Evolutionary conservation across 202 grass and related monocot genomes (phyloP).

Genomic region (Setaria italica): DNA sequence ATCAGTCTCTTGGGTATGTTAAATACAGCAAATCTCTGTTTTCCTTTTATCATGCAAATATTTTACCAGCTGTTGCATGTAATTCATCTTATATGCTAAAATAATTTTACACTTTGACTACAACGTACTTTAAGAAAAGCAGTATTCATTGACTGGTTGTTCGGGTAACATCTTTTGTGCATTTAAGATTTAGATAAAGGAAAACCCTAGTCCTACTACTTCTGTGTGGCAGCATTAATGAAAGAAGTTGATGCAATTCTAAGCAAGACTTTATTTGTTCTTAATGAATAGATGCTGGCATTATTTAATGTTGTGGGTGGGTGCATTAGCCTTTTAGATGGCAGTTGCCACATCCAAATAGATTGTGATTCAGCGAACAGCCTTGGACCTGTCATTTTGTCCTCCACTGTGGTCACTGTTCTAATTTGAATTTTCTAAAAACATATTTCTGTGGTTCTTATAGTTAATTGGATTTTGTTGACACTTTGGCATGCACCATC

Average conservation of each 20-base stretch:
- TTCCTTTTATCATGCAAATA: constrained; percentile 34
- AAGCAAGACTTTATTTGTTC: constrained; percentile 26
- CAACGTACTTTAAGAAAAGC: background rate
- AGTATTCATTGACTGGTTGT: constrained; percentile 17
- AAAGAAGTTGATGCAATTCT: constrained; percentile 5
- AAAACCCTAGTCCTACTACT: background rate
- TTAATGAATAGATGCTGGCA: constrained; percentile 17
- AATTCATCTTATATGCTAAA: background rate
- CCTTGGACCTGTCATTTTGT: constrained; percentile 14
- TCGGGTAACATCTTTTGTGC: constrained; percentile 3
- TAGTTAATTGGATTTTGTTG: background rate
- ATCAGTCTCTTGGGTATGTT: constrained; percentile 80
- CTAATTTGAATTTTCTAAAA: background rate
- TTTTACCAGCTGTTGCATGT: constrained; percentile 14
- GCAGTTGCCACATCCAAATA: constrained; percentile 21
- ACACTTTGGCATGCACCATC: background rate
- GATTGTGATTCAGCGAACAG: constrained; percentile 1
- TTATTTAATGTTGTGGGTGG: constrained; percentile 4
- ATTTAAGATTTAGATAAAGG: constrained; percentile 35
- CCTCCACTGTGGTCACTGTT: background rate
- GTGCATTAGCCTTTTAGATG: constrained; percentile 20
- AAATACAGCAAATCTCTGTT: constrained; percentile 23
- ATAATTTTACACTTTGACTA: constrained; percentile 7
- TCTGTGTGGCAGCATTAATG: constrained; percentile 7
- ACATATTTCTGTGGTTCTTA: background rate